Conservation (phyloP, 306 rosid species). For the Quercus glauca region DNA sequence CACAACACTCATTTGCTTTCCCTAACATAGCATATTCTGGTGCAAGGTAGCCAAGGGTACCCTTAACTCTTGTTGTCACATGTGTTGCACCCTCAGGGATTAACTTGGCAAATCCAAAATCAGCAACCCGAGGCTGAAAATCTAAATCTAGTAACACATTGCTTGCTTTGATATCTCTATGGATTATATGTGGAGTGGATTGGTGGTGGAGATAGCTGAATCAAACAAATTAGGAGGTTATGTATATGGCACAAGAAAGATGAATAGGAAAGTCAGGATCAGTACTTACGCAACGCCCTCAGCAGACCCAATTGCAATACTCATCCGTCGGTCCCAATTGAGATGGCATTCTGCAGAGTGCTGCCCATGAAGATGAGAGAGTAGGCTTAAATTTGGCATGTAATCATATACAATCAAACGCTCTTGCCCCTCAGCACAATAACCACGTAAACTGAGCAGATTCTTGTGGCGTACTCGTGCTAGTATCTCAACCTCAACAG, state of each 20-base stretch:
- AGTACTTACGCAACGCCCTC: conserved; percentile 86
- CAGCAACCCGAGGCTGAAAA: conserved; percentile 85
- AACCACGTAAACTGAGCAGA: conserved; percentile 89
- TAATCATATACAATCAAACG: conserved; percentile 88
- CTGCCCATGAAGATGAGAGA: conserved; percentile 95
- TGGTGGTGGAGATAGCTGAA: conserved; percentile 95
- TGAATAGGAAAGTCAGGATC: neutral
- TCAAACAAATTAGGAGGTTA: conserved; percentile 9
- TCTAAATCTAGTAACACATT: conserved; percentile 77
- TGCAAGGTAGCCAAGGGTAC: conserved; percentile 96
- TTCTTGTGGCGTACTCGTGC: conserved; percentile 97
- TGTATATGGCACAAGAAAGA: neutral
- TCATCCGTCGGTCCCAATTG: conserved; percentile 84
- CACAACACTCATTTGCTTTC: conserved; percentile 86
- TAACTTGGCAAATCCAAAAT: conserved; percentile 92
- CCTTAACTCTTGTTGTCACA: conserved; percentile 95
- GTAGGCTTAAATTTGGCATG: conserved; percentile 90
- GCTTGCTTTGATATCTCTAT: conserved; percentile 88
- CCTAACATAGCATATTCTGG: conserved; percentile 97
- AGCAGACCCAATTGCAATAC: conserved; percentile 84
- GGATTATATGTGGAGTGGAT: conserved; percentile 90
- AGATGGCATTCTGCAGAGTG: conserved; percentile 87
- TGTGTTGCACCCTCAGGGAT: conserved; percentile 96
- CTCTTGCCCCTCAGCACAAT: conserved; percentile 98
- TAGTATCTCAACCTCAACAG: conserved; percentile 92